Evolutionary conservation across 768 basidiomycete species (phyloP).

Genomic region (Pleurotus giganteus): DNA sequence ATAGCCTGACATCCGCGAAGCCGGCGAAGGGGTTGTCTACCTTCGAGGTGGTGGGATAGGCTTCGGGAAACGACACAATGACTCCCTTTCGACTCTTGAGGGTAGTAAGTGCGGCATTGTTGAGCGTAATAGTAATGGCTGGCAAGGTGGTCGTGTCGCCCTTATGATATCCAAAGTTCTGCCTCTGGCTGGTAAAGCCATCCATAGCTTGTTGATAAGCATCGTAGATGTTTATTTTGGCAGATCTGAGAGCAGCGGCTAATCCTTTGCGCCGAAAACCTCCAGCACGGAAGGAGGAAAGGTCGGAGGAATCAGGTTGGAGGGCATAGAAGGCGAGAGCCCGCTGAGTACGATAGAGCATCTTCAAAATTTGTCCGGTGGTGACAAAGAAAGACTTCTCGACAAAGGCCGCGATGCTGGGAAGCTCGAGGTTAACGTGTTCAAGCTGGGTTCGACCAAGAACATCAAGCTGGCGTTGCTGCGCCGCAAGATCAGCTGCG

Average conservation of each 20-base stretch:
- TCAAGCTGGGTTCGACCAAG: neutral
- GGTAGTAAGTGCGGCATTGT: neutral
- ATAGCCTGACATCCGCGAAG: neutral
- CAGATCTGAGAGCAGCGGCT: neutral
- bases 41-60: neutral
- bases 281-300: neutral
- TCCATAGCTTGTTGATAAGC: neutral
- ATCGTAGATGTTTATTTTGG: neutral
- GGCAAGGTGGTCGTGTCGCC: neutral
- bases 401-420: neutral
- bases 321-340: neutral
- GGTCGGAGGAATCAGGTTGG: neutral
- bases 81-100: neutral
- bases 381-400: neutral
- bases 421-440: neutral
- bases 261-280: neutral
- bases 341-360: neutral
- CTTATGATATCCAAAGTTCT: neutral
- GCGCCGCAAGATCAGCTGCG: neutral
- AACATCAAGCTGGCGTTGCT: neutral
- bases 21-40: neutral
- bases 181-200: neutral
- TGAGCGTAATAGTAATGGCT: neutral
- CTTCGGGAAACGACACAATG: neutral
- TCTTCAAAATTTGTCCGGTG: neutral